These are phyloP conservation scores for Kuraishia molischiana DNA, from an alignment of 805 yeast species.

Conservation along the genomic window DNA sequence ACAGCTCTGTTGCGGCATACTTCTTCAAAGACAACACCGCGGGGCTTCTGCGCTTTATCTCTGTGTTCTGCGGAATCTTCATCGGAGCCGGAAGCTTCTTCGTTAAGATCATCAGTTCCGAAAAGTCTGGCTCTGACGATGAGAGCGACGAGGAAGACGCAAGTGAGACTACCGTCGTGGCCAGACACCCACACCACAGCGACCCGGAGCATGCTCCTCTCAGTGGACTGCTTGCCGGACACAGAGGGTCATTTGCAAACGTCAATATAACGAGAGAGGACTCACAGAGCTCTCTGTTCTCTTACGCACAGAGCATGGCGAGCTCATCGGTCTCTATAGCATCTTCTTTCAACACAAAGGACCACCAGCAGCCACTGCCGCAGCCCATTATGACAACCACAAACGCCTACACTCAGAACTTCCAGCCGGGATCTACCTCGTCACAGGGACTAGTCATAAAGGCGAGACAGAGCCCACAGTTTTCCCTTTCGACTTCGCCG, in stretches of 20 bases:
- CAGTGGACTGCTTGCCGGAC: constrained; percentile 16
- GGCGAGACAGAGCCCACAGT: neutral
- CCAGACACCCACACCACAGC: neutral
- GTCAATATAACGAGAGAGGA: constrained; percentile 13
- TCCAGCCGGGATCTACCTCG: too few species aligned
- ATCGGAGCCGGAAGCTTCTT: constrained; percentile 36
- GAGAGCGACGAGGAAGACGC: constrained; percentile 3
- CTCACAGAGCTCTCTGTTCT: constrained; percentile 19
- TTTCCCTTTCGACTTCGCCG: neutral
- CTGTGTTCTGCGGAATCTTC: constrained; percentile 37
- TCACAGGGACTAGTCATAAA: neutral
- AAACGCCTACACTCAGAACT: too few species aligned
- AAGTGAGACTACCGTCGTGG: neutral
- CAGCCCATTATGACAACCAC: neutral
- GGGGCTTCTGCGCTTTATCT: constrained; percentile 45
- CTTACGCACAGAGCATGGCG: constrained; percentile 4
- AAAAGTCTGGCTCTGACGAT: constrained; percentile 1
- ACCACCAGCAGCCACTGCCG: neutral
- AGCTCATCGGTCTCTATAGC: neutral
- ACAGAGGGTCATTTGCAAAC: constrained; percentile 26
- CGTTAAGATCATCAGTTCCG: constrained; percentile 18
- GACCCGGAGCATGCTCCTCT: constrained; percentile 9
- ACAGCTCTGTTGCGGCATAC: constrained; percentile 45
- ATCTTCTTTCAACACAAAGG: too few species aligned
- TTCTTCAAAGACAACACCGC: constrained; percentile 43